Evolutionary conservation across 768 basidiomycete genomes (phyloP), one percentile per base, ranked within the genome.

Genomic region (Psilocybe cyanescens): DNA sequence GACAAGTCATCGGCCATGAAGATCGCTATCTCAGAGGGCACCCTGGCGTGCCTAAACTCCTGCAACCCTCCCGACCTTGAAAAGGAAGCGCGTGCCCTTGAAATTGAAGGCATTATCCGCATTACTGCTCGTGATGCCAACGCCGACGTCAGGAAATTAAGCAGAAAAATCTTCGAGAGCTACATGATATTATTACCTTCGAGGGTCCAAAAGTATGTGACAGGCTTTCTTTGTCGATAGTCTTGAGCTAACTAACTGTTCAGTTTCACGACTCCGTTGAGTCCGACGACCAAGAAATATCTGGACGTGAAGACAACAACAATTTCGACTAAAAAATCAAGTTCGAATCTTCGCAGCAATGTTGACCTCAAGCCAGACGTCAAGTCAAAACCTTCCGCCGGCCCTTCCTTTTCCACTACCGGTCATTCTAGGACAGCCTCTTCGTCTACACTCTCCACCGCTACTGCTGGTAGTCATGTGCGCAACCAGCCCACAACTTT

Each of bases 1-100:
- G 91, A 94, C 71, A 94, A 94, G 70, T 86, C 89, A 14, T 72
- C 78, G 17, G 82, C 85, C 2, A 75, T 89, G 30, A 83, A 94
- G 55, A 68, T 90, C 4, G 81, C 82, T 16, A 84, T 86, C n/a
- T 83, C 86, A 3, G 91, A 94, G 72, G 80, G 85, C 31, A 78
- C 87, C 0, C 69, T 93, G 52, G 78, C 81, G 14, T 89, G 87
- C 63, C 76, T 94, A 55, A 90, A 90, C 61, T 87, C 83, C 66
- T 88, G 87, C 71, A 92, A 91, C 72, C 92, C 91, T 8, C 90
- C 90, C 0, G 90, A 93, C 65, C 71, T 93, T 31, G 90, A 91
- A 72, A 89, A 84, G 71, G 90, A 92, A 50, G 61, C 75, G 0
- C 78, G 89, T 14, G 87, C 85, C 0, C 78, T 78, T 48, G 86